phyloP scores from a whole-genome alignment of 2,329 filamentous ascomycete species.

The Aspergillus aculeatinus region DNA sequence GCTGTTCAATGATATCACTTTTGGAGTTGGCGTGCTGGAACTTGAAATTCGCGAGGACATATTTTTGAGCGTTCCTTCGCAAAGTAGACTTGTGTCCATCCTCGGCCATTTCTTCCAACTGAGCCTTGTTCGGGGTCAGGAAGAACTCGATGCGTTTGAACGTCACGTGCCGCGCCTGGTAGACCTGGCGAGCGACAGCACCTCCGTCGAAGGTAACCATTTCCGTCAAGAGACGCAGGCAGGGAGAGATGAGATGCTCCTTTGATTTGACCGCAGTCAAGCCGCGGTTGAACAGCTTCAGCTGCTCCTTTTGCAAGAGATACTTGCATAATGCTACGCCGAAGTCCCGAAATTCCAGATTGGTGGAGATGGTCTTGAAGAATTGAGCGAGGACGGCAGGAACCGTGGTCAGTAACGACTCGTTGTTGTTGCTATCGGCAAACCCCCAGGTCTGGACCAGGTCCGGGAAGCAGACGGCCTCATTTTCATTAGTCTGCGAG shows the following conservation, averaged over 20 bases:
- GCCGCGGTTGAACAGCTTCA: conserved; percentile 76
- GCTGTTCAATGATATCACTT: conserved; percentile 76
- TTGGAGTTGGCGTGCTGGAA: conserved; percentile 76
- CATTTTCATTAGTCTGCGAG: conserved; percentile 48
- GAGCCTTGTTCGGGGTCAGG: conserved; percentile 64
- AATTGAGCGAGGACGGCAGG: conserved; percentile 79
- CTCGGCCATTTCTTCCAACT: conserved; percentile 56
- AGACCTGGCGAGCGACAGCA: conserved; percentile 71
- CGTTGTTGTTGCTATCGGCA: conserved; percentile 75
- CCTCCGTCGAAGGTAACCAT: conserved; percentile 85
- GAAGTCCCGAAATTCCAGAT: conserved; percentile 71
- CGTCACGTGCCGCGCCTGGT: conserved; percentile 73
- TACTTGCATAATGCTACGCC: conserved; percentile 78
- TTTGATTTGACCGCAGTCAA: conserved; percentile 78
- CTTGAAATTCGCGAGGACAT: conserved; percentile 75
- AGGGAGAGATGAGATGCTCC: conserved; percentile 85
- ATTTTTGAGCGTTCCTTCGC: conserved; percentile 77
- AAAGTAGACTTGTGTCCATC: conserved; percentile 72
- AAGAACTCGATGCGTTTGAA: conserved; percentile 79
- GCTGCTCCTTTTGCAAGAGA: conserved; percentile 74
- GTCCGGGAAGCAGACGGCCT: conserved; percentile 68
- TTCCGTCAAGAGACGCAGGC: conserved; percentile 80
- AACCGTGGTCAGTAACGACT: conserved; percentile 75
- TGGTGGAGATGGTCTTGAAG: conserved; percentile 71
- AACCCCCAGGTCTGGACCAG: conserved; percentile 87